A percentile compares a stretch with the other conserved stretches of the same genome.
Evolutionary conservation across 345 rosid genomes (phyloP).

Genomic region (Raphanus raphanistrum): DNA sequence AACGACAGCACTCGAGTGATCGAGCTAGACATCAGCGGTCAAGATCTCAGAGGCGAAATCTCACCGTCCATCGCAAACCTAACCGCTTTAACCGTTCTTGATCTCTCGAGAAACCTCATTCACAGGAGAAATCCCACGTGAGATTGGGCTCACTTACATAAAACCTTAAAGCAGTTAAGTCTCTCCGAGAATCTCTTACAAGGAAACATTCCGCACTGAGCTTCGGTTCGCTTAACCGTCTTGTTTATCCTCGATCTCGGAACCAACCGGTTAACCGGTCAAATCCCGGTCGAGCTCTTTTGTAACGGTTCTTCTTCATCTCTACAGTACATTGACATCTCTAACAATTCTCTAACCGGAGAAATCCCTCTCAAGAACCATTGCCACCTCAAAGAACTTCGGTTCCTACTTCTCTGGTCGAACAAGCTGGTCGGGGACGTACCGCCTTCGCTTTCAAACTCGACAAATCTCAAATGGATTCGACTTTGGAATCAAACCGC

Average conservation of each 20-base stretch:
- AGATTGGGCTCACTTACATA: constrained; percentile 55
- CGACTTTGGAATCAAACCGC: constrained; percentile 70
- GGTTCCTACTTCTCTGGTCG: constrained; percentile 81
- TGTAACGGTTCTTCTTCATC: constrained; percentile 60
- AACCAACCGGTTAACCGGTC: constrained; percentile 55
- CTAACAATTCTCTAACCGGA: constrained; percentile 75
- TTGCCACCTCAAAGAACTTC: constrained; percentile 55
- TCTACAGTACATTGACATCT: constrained; percentile 67
- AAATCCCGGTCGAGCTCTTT: constrained; percentile 58
- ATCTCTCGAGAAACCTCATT: constrained; percentile 76
- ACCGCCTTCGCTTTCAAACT: constrained; percentile 65
- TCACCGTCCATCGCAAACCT: constrained; percentile 62
- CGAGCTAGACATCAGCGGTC: constrained; percentile 59
- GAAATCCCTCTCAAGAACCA: constrained; percentile 52
- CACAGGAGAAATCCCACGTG: constrained; percentile 60
- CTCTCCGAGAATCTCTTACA: constrained; percentile 67
- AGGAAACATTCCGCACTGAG: constrained; percentile 60
- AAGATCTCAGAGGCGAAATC: constrained; percentile 60
- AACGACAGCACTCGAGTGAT: constrained; percentile 43
- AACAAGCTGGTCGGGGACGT: constrained; percentile 58
- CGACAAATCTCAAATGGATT: constrained; percentile 78
- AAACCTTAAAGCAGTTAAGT: constrained; percentile 53
- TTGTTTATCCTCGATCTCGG: constrained; percentile 64
- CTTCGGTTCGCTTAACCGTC: constrained; percentile 50
- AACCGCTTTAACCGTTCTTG: constrained; percentile 63